Percentiles rank a stretch among this genome's conserved stretches.
These are phyloP conservation scores for Hanseniaspora thailandica DNA, from an alignment of 805 yeast genomes.

Conservation along the genomic window DNA sequence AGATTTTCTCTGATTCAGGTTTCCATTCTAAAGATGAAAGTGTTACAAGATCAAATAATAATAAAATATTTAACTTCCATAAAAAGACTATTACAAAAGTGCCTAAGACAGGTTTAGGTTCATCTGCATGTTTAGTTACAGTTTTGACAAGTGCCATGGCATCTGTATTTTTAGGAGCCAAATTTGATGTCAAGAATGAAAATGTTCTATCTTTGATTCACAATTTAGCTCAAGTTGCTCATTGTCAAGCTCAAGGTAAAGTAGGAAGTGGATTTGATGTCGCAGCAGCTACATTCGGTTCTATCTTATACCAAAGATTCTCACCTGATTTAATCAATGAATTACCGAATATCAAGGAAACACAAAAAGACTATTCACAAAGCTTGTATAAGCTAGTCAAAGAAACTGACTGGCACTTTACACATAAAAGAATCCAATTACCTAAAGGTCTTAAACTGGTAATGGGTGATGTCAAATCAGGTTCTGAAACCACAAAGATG, in stretches of 20 bases:
- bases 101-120: conserved; percentile 90
- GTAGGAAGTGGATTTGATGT: conserved; percentile 97
- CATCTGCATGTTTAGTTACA: conserved; percentile 86
- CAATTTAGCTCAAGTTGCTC: conserved; percentile 78
- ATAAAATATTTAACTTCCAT: conserved; percentile 49
- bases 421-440: conserved; percentile 42
- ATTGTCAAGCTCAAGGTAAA: conserved; percentile 87
- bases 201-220: conserved; percentile 41
- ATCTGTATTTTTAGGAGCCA: conserved; percentile 32
- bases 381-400: conserved; percentile 33
- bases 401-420: conserved; percentile 48
- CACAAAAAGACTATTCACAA: conserved; percentile 21
- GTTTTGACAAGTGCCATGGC: conserved; percentile 62
- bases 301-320: conserved; percentile 71
- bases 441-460: conserved; percentile 60
- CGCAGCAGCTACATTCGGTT: conserved; percentile 88
- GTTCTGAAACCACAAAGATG: conserved; percentile 87
- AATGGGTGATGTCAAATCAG: conserved; percentile 90
- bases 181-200: conserved; percentile 26
- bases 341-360: conserved; percentile 24
- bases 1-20: conserved; percentile 73
- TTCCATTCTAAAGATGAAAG: conserved; percentile 69
- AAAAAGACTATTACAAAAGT: conserved; percentile 49
- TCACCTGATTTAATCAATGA: conserved; percentile 40
- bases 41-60: conserved; percentile 26